Percentiles rank a stretch among this genome's conserved stretches.
Evolutionary conservation across 192 early-diverging fungal species (phyloP).

Genomic region (Backusella parvicylindrica): DNA sequence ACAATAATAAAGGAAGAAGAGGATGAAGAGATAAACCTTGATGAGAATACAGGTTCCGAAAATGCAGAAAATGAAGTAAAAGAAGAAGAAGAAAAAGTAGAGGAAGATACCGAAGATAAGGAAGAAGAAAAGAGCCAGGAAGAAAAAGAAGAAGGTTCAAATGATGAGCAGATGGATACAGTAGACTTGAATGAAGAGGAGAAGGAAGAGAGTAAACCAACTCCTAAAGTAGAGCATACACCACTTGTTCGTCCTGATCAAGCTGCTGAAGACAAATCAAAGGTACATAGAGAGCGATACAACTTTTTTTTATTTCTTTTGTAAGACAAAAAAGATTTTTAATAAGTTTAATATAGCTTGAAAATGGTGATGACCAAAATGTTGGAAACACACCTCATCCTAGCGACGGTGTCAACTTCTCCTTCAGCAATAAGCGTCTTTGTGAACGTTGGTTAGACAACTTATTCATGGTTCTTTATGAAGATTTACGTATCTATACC

Average conservation of each 20-base stretch:
- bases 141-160: constrained; percentile 26
- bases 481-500: constrained; percentile 91
- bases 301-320: neutral
- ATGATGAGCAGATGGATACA: constrained; percentile 37
- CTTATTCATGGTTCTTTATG: constrained; percentile 98
- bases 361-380: neutral
- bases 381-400: neutral
- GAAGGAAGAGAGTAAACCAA: neutral
- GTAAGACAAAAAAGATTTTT: no score
- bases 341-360: neutral
- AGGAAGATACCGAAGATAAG: constrained; percentile 20
- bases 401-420: constrained; percentile 53
- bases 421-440: constrained; percentile 91
- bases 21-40: constrained; percentile 19
- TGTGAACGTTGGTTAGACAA: constrained; percentile 99
- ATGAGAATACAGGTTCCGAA: neutral
- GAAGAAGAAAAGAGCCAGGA: constrained; percentile 31
- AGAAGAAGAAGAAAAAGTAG: constrained; percentile 26
- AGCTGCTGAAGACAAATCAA: constrained; percentile 42
- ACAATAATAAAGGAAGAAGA: constrained; percentile 13
- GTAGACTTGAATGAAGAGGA: constrained; percentile 36
- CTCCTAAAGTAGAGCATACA: constrained; percentile 20
- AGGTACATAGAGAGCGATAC: constrained; percentile 32
- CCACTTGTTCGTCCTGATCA: constrained; percentile 39
- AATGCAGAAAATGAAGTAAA: neutral